Conservation (phyloP, 106 monocot species). For the Allium fistulosum region DNA sequence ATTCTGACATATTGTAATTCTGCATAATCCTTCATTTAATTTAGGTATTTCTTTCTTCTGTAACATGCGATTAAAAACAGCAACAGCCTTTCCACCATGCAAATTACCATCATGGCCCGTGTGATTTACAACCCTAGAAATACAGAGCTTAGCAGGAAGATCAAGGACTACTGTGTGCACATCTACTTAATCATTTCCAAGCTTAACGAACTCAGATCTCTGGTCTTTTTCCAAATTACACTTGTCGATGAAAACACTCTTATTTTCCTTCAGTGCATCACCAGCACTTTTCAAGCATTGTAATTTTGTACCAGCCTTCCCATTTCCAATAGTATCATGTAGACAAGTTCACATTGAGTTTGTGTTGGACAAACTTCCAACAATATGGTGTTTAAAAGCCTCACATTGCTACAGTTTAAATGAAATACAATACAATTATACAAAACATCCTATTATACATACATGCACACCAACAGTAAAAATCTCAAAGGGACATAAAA, state of each 20-base stretch:
- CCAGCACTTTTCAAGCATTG: constrained; percentile 71
- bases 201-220: constrained; percentile 71
- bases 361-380: no score
- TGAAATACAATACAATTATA: no score
- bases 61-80: constrained; percentile 88
- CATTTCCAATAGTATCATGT: constrained; percentile 83
- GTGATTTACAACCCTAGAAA: constrained; percentile 74
- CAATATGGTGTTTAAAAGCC: no score
- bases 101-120: constrained; percentile 87
- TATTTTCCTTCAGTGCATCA: constrained; percentile 61
- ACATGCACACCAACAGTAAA: no score
- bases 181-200: constrained; percentile 36
- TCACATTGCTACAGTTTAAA: no score
- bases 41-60: constrained; percentile 75
- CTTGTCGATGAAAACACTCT: constrained; percentile 80
- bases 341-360: constrained; percentile 7
- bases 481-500: no score
- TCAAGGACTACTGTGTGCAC: constrained; percentile 86
- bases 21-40: constrained; percentile 71
- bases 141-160: constrained; percentile 80
- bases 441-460: no score
- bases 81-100: constrained; percentile 90
- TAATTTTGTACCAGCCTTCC: constrained; percentile 73
- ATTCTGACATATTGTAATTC: constrained; percentile 73
- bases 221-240: constrained; percentile 84